Evolutionary conservation across 305 asterid genomes (phyloP).

Genomic region (Fraxinus albicans): DNA sequence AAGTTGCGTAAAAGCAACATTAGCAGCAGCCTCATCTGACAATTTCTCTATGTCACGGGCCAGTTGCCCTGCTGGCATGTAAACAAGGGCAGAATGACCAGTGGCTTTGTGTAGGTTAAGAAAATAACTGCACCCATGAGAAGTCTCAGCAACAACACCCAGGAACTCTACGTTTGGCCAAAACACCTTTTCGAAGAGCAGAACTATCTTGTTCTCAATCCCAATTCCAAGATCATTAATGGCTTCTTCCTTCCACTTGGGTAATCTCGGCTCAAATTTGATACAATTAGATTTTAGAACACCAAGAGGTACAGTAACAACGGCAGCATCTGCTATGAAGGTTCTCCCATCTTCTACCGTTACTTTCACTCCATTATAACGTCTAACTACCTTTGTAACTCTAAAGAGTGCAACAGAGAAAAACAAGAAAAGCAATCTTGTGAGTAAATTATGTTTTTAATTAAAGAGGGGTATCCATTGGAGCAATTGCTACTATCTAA

Average conservation of each 20-base stretch:
- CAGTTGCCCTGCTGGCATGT: constrained; percentile 96
- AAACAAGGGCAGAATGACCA: constrained; percentile 85
- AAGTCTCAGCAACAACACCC: constrained; percentile 87
- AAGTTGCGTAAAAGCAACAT: constrained; percentile 74
- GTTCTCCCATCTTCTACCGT: constrained; percentile 81
- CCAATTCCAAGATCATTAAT: constrained; percentile 87
- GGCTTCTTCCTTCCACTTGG: constrained; percentile 93
- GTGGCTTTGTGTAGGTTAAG: constrained; percentile 98
- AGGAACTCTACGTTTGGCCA: constrained; percentile 98
- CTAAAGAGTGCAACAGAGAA: constrained; percentile 31
- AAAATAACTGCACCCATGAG: constrained; percentile 92
- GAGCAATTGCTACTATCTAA: constrained; percentile 18
- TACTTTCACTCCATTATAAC: constrained; percentile 76
- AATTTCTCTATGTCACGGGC: constrained; percentile 87
- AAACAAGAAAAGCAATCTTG: constrained; percentile 1
- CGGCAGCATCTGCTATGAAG: constrained; percentile 93
- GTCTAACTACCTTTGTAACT: constrained; percentile 71
- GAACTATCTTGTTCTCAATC: constrained; percentile 88
- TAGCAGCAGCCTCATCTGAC: constrained; percentile 87
- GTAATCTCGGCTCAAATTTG: constrained; percentile 83
- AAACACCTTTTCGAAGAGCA: constrained; percentile 75
- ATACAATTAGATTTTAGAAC: constrained; percentile 73
- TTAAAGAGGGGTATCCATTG: background rate
- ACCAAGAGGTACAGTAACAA: constrained; percentile 87
- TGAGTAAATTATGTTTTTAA: background rate